phyloP scores from a whole-genome alignment of 164 flowering plant species.

The Amborella trichopoda region DNA sequence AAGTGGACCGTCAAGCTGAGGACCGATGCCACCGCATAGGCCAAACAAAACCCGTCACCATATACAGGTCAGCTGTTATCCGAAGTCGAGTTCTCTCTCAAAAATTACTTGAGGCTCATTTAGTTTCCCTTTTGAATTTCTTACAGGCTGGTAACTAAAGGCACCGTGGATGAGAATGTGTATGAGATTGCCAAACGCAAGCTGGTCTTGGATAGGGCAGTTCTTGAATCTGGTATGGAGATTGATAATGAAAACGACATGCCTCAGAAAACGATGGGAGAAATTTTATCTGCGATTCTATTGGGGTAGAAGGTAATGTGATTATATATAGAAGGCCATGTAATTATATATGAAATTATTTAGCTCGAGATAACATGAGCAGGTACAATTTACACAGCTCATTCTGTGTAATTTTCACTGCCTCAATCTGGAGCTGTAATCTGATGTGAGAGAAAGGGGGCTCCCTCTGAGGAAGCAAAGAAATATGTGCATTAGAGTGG shows the following conservation, averaged over 20 bases:
- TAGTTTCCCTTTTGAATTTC: neutral
- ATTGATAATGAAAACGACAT: slow-evolving; percentile 37
- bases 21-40: slow-evolving; percentile 97
- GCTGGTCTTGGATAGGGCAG: slow-evolving; percentile 81
- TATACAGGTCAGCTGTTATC: slow-evolving; percentile 92
- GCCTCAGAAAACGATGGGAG: slow-evolving; percentile 87
- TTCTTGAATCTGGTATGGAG: slow-evolving; percentile 60
- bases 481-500: neutral
- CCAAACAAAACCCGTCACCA: slow-evolving; percentile 80
- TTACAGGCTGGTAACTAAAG: slow-evolving; percentile 80
- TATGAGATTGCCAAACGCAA: slow-evolving; percentile 94
- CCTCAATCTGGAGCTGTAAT: no score
- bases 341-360: neutral
- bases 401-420: neutral
- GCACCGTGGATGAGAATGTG: slow-evolving; percentile 86
- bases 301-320: slow-evolving; percentile 20
- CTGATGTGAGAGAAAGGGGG: no score
- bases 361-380: no score
- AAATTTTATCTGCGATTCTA: slow-evolving; percentile 70
- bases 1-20: slow-evolving; percentile 93
- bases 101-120: no score
- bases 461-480: neutral
- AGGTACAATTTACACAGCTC: no score
- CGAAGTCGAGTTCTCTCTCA: no score
- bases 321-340: neutral